Percentiles rank a stretch among this genome's conserved stretches.
Evolutionary conservation across 257 asterid species (phyloP).

Genomic region (Capsicum rhomboideum): DNA sequence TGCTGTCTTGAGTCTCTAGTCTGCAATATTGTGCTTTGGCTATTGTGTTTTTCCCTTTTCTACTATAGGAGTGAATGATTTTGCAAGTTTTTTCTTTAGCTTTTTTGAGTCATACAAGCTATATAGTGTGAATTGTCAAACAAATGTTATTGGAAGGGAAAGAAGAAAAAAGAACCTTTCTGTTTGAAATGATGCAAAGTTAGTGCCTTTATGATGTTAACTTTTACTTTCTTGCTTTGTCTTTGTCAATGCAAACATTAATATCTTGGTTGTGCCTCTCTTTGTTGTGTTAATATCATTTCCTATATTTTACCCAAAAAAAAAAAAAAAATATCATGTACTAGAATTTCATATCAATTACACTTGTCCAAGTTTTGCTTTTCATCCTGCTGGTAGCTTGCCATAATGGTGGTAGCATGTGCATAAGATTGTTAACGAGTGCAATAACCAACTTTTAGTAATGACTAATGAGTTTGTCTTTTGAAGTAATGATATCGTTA

Average conservation of each 20-base stretch:
- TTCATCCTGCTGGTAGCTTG: neutral
- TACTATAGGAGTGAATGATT: slow-evolving; percentile 30
- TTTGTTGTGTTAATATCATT: slow-evolving; percentile 5
- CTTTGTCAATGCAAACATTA: slow-evolving; percentile 38
- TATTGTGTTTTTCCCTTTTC: slow-evolving; percentile 8
- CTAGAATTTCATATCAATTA: neutral
- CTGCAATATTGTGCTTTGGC: slow-evolving; percentile 35
- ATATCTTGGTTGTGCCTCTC: slow-evolving; percentile 22
- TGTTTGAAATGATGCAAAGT: slow-evolving; percentile 51
- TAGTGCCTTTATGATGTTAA: slow-evolving; percentile 22
- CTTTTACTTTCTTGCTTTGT: slow-evolving; percentile 23
- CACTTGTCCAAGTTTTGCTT: neutral
- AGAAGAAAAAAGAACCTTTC: slow-evolving; percentile 10
- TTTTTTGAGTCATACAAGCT: slow-evolving; percentile 21
- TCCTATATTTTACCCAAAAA: too few relatives aligned
- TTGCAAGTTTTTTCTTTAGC: slow-evolving; percentile 12
- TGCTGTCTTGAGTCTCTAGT: slow-evolving; percentile 13
- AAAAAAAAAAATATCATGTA: too few relatives aligned
- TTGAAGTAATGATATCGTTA: neutral
- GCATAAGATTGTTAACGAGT: neutral
- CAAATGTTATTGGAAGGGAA: slow-evolving; percentile 23
- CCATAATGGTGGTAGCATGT: slow-evolving; percentile 1
- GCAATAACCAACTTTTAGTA: neutral
- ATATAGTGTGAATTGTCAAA: slow-evolving; percentile 51
- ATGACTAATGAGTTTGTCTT: neutral